Base-by-base conservation (phyloP, 371 early-diverging fungal genomes). In the Actinomortierella ambigua region DNA sequence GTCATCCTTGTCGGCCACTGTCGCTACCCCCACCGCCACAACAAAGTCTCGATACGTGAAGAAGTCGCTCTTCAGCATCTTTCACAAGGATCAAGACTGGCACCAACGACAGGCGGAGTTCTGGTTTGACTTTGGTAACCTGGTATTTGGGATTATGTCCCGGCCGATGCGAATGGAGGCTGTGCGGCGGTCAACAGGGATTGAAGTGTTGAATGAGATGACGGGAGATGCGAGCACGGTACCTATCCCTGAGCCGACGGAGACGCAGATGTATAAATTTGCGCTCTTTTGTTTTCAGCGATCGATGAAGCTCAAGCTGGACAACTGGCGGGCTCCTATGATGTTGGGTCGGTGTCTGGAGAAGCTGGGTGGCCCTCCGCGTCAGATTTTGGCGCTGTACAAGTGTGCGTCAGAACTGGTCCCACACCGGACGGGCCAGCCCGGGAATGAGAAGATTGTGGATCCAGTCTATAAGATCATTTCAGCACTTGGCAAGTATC, bases 131-230 rank as follows among this genome's bases (percentile, higher is more conserved):
- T 88, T 88, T 64, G 90, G 92, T 8, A 76, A 77, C 47, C 77
- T 90, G 17, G 63, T 86, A 15, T 86, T 88, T 57, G 78, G 85
- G 9, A 90, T 90, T 58, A 75, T 81, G n/a, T 80, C 86, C 2
- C 66, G 80, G 20, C 93, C 93, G 2, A 89, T 92, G 88, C 61
- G 76, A n/a, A 83, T 85, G 76, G 78, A 77, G 40, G 86, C 88
- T 3, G 66, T 73, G 73, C 63, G 62, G 20, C 67, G 73, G 11
- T 50, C 52, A 8, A 57, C 52, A 18, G 57, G 69, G 0, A 41
- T 59, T 17, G 63, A 63, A 18, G 48, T 43, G 1, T n/a, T 66
- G 6, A 57, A 63, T 3, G 67, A 66, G 5, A 34, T 34, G 4
- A 40, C 56, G 4, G 67, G 67, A 0, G 63, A 50, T 0, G 23